Evolutionary conservation across 2,329 filamentous ascomycete species (phyloP), one percentile per base, ranked within the genome.

Genomic region (Pestalotiopsis sp.): DNA sequence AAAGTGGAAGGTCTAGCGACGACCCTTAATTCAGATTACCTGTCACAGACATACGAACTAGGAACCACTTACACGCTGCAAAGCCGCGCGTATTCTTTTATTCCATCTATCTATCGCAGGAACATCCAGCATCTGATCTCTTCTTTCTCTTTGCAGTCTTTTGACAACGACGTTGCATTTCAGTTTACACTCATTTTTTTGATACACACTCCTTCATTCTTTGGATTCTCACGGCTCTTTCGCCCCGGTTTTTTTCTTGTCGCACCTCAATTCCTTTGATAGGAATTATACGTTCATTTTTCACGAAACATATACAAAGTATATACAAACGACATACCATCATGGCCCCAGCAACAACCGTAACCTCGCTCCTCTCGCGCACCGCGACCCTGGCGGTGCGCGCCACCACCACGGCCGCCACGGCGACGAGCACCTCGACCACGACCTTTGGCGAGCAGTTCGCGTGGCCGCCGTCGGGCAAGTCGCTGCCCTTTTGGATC

Each of bases 401-500:
- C 6, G 61, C 61, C 17, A 40, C 20, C 2, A 40, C 61, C 11
- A 49, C 41, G 2, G 27, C 38, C 17, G 20, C 38, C 61, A n/a
- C 38, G n/a, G 40, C 38, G 45, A 52, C 45, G n/a, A 52, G 45
- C 38, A 49, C 38, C 17, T n/a, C 45, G n/a, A 52, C 17, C 38
- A 49, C 27, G 7, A 25, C 45, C 4, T 49, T 38, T 6, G 20
- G 38, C 23, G 38, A 64, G 25, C 61, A 49, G 40, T 45, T 56
- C n/a, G 52, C 52, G 17, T 68, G 61, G 61, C 67, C 67, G n/a
- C 67, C 67, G 23, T 17, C n/a, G 41, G 56, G 27, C 56, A 36
- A 56, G n/a, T 60, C 52, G 14, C 40, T 68, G 49, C 49, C 67
- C 4, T 68, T 68, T 40, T 68, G 67, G 67, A 6, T 68, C 17